Conservation (phyloP, 2,329 filamentous ascomycete species). For the Cladophialophora bantiana region DNA sequence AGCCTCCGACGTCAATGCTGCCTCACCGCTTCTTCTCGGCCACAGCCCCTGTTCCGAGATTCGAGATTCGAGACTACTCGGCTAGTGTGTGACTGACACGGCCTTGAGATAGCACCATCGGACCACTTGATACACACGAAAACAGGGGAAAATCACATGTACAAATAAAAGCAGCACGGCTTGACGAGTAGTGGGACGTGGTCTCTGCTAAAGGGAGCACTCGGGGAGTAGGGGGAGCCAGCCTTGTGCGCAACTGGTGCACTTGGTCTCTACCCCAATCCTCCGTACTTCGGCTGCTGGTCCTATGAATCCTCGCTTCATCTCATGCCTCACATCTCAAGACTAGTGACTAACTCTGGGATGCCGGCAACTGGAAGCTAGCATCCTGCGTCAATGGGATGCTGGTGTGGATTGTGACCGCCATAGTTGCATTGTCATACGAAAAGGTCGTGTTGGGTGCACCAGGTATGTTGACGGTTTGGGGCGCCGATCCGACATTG, state of each 20-base stretch:
- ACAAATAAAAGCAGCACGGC: neutral
- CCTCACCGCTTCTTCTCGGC: conserved; percentile 24
- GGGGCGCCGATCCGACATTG: conserved; percentile 38
- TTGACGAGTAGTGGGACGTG: neutral
- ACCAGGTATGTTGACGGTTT: conserved; percentile 21
- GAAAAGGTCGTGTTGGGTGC: conserved; percentile 24
- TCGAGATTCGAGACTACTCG: neutral
- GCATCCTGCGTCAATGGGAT: conserved; percentile 40
- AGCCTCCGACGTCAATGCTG: neutral
- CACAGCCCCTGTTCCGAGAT: conserved; percentile 9
- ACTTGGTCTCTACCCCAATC: neutral
- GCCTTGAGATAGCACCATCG: neutral
- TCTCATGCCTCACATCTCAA: neutral
- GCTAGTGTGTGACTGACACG: neutral
- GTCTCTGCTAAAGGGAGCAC: neutral
- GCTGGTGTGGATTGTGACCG: conserved; percentile 40
- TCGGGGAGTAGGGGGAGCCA: neutral
- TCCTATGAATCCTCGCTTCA: neutral
- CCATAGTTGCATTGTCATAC: conserved; percentile 37
- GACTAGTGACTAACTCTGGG: neutral
- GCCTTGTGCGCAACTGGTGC: neutral
- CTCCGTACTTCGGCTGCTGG: neutral
- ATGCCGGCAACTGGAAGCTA: conserved; percentile 23
- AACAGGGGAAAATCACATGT: neutral
- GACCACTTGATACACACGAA: neutral